Conservation (phyloP, 2,329 filamentous ascomycete species). For the Fusarium liriodendri region DNA sequence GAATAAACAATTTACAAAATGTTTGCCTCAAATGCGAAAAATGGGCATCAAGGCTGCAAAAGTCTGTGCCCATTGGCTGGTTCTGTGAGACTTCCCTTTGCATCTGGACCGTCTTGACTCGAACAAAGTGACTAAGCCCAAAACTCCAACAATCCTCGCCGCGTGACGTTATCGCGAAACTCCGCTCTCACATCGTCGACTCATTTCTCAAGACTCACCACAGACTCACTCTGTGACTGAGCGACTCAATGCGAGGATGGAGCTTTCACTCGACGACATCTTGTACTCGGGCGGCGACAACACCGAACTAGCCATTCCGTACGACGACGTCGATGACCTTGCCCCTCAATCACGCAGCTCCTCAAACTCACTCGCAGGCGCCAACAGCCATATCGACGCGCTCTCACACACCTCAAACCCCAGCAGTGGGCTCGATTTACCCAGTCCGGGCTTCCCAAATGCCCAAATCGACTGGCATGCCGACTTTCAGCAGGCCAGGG, state of each 20-base stretch:
- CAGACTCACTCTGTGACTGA: not conserved
- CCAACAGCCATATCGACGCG: not conserved
- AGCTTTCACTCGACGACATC: slow-evolving; percentile 40
- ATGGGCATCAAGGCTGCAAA: not conserved
- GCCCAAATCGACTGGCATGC: slow-evolving; percentile 35
- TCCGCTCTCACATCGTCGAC: slow-evolving; percentile 16
- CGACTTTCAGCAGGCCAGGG: slow-evolving; percentile 31
- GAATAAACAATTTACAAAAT: not conserved
- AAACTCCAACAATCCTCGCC: not conserved
- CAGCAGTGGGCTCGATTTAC: not conserved
- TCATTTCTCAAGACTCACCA: not conserved
- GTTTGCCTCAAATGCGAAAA: not conserved
- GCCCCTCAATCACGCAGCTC: slow-evolving; percentile 25
- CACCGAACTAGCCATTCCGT: slow-evolving; percentile 29
- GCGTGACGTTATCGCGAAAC: slow-evolving; percentile 27
- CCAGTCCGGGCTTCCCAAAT: not conserved
- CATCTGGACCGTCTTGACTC: not conserved
- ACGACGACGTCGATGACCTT: slow-evolving; percentile 21
- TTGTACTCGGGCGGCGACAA: slow-evolving; percentile 34
- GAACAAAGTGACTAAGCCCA: slow-evolving; percentile 27
- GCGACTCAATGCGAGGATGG: slow-evolving; percentile 12
- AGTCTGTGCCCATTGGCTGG: not conserved
- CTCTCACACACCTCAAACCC: slow-evolving; percentile 15
- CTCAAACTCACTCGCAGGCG: slow-evolving; percentile 15
- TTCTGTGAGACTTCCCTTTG: not conserved